These are phyloP conservation scores for Aspergillus biplanus DNA, from an alignment of 495 filamentous ascomycete genomes.

Conservation along the genomic window DNA sequence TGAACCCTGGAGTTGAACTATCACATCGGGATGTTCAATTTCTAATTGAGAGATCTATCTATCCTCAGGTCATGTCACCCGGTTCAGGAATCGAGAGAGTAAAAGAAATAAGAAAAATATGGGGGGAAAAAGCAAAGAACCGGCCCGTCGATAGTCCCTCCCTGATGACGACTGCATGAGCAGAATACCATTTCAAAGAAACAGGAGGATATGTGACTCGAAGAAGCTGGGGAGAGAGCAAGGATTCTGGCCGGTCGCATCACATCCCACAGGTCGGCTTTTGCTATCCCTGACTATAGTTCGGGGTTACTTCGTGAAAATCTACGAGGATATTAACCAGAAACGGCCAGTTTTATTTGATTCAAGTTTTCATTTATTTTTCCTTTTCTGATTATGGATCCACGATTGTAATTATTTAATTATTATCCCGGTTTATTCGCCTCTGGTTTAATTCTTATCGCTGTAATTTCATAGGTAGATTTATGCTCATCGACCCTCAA, in stretches of 20 bases:
- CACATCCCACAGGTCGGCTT: constrained; percentile 6
- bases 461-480: background rate
- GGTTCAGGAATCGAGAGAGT: too few relatives aligned
- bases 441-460: background rate
- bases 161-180: background rate
- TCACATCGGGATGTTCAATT: background rate
- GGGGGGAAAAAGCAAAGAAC: too few relatives aligned
- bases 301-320: constrained; percentile 4
- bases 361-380: background rate
- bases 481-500: background rate
- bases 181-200: background rate
- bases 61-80: too few relatives aligned
- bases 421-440: too few relatives aligned
- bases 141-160: background rate
- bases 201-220: background rate
- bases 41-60: background rate
- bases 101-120: too few relatives aligned
- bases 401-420: too few relatives aligned
- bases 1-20: constrained; percentile 5
- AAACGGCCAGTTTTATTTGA: background rate
- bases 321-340: background rate
- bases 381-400: background rate
- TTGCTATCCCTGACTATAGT: constrained; percentile 1
- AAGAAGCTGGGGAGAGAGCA: constrained; percentile 5
- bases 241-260: constrained; percentile 26